Conservation (phyloP, 2,329 filamentous ascomycete species). For the Cercospora brassicicola region DNA sequence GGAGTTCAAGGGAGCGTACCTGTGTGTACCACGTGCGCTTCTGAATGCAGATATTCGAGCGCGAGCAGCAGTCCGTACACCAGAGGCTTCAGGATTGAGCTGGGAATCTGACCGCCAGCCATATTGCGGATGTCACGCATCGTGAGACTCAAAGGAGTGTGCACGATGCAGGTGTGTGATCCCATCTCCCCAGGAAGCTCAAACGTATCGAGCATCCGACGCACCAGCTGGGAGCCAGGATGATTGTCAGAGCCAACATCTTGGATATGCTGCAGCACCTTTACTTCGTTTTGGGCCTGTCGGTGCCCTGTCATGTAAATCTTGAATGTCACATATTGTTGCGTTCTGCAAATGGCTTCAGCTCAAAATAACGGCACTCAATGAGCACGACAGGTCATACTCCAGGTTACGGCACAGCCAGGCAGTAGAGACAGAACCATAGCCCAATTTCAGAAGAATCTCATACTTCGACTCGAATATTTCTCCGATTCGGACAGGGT, state of each 20-base stretch:
- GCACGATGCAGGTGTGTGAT: not conserved
- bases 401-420: constrained; percentile 44
- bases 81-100: not conserved
- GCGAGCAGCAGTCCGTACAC: not conserved
- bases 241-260: not conserved
- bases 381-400: not conserved
- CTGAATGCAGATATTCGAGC: not conserved
- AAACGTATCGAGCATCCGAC: not conserved
- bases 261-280: not conserved
- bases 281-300: not conserved
- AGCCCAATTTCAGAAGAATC: constrained; percentile 45
- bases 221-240: not conserved
- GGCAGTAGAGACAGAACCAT: constrained; percentile 43
- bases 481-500: constrained; percentile 40
- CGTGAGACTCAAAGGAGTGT: not conserved
- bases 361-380: too few species aligned
- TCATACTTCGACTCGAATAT: constrained; percentile 37
- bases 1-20: not conserved
- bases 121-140: not conserved
- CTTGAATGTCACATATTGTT: not conserved
- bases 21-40: constrained; percentile 2
- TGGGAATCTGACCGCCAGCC: not conserved
- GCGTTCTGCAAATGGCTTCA: not conserved
- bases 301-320: not conserved
- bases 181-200: not conserved